These are phyloP conservation scores for Akanthomyces lecanii DNA, from an alignment of 2,329 filamentous ascomycete genomes.

Conservation along the genomic window DNA sequence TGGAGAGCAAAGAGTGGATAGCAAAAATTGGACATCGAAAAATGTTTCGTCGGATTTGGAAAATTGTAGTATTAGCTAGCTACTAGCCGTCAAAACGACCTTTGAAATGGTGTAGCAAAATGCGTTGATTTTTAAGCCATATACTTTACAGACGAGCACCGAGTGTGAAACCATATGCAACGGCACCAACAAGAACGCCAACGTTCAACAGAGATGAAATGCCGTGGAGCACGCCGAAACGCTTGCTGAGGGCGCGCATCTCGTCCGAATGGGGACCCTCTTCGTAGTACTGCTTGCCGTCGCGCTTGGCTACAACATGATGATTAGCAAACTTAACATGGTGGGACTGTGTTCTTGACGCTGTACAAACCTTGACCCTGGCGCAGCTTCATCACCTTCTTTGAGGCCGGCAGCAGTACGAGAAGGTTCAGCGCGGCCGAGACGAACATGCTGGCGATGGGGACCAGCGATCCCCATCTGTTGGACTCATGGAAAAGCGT, in stretches of 20 bases:
- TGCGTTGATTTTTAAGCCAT: background rate
- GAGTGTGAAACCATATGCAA: constrained; percentile 76
- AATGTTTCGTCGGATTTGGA: background rate
- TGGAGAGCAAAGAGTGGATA: background rate
- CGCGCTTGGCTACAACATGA: constrained; percentile 62
- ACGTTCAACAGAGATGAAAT: constrained; percentile 78
- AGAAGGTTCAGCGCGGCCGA: constrained; percentile 67
- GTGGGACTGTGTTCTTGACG: constrained; percentile 9
- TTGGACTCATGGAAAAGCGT: constrained; percentile 59
- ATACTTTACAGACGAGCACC: constrained; percentile 40
- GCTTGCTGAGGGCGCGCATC: constrained; percentile 76
- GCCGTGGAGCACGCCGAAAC: constrained; percentile 76
- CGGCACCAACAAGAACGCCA: constrained; percentile 60
- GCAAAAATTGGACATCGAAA: background rate
- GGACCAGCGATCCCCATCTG: constrained; percentile 60
- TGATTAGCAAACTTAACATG: background rate
- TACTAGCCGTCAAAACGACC: background rate
- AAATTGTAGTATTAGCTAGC: background rate
- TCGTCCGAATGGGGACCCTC: constrained; percentile 73
- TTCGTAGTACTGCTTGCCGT: constrained; percentile 85
- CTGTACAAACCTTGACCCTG: constrained; percentile 66
- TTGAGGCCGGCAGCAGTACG: constrained; percentile 71
- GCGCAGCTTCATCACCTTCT: constrained; percentile 67
- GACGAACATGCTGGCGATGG: constrained; percentile 66
- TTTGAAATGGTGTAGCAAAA: background rate